phyloP scores from a whole-genome alignment of 2,329 filamentous ascomycete species.

The Claviceps pazoutovae region DNA sequence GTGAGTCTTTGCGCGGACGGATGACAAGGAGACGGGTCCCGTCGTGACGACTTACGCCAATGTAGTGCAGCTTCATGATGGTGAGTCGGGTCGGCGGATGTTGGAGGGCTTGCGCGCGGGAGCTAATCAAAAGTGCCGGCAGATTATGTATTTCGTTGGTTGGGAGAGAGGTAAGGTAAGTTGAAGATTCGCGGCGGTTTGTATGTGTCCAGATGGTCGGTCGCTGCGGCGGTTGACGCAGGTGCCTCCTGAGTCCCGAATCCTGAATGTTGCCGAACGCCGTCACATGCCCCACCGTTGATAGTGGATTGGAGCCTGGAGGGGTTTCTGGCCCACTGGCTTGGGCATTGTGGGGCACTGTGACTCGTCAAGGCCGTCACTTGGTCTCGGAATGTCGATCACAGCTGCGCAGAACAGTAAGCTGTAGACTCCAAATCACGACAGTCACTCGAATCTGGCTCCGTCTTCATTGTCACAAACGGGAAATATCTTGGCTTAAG shows the following conservation, averaged over 20 bases:
- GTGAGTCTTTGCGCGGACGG: conserved; percentile 1
- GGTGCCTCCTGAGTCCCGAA: background rate
- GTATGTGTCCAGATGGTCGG: background rate
- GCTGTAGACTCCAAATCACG: too few species aligned
- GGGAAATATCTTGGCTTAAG: background rate
- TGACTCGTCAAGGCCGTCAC: too few species aligned
- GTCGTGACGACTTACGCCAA: conserved; percentile 50
- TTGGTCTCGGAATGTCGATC: too few species aligned
- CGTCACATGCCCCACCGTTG: background rate
- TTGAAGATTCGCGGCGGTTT: background rate
- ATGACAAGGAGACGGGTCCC: conserved; percentile 8
- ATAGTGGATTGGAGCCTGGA: background rate
- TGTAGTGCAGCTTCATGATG: conserved; percentile 77
- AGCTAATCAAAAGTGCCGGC: background rate
- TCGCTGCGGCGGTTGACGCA: background rate
- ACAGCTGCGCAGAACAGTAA: too few species aligned
- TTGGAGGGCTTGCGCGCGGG: background rate
- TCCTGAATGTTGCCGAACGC: background rate
- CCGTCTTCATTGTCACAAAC: background rate
- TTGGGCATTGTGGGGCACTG: too few species aligned
- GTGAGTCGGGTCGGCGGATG: conserved; percentile 1
- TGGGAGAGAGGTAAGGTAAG: background rate
- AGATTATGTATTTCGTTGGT: background rate
- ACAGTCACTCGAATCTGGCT: background rate
- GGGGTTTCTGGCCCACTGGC: background rate